Conservation (phyloP, 805 yeast species). For the Ogataea paradorogensis region DNA sequence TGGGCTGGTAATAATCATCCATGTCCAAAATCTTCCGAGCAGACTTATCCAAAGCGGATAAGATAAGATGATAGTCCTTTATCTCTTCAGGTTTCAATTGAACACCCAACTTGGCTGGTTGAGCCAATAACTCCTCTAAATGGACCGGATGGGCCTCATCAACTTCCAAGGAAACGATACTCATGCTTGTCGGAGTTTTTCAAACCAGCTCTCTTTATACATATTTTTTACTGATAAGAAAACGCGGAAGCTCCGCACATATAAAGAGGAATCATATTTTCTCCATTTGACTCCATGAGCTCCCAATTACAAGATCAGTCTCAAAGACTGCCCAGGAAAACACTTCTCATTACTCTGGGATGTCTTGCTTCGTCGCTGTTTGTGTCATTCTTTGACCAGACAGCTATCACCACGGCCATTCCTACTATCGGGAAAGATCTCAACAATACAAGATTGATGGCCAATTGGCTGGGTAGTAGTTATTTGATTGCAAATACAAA, state of each 20-base stretch:
- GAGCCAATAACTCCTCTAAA: slow-evolving; percentile 21
- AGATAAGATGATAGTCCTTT: slow-evolving; percentile 25
- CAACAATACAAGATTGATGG: slow-evolving; percentile 42
- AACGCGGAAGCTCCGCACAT: slow-evolving; percentile 2
- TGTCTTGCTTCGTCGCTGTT: slow-evolving; percentile 21
- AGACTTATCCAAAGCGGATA: slow-evolving; percentile 30
- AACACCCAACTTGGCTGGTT: slow-evolving; percentile 27
- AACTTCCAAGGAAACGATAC: slow-evolving; percentile 20
- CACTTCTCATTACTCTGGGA: slow-evolving; percentile 14
- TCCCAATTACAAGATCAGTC: slow-evolving; percentile 20
- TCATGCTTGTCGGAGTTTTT: slow-evolving; percentile 8
- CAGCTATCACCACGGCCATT: slow-evolving; percentile 47
- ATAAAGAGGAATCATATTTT: background rate
- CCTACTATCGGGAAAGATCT: slow-evolving; percentile 46
- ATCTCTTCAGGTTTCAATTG: slow-evolving; percentile 22
- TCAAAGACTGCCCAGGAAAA: slow-evolving; percentile 15
- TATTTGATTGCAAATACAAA: slow-evolving; percentile 48
- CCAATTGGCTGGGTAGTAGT: slow-evolving; percentile 56
- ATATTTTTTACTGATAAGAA: background rate
- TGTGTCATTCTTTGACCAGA: slow-evolving; percentile 47
- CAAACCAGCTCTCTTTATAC: background rate
- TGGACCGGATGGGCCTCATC: slow-evolving; percentile 28
- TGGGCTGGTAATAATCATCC: slow-evolving; percentile 32
- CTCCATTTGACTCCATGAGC: slow-evolving; percentile 4
- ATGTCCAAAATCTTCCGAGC: slow-evolving; percentile 26